Conservation (phyloP, 352 stramenopile species). For the Phytophthora pini region DNA sequence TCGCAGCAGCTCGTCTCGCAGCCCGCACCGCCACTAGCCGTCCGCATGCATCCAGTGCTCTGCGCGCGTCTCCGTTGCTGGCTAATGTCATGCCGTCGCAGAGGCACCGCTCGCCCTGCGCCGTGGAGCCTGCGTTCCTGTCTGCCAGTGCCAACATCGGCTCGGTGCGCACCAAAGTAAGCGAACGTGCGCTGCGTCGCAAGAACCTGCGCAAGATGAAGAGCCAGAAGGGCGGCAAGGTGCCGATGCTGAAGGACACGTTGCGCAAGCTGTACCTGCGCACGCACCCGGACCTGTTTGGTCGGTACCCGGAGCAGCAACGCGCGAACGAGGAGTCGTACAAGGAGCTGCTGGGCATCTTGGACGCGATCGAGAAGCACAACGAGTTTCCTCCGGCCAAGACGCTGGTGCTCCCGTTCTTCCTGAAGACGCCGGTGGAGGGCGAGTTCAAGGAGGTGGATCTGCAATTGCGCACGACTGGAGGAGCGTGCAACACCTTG, state of each 20-base stretch:
- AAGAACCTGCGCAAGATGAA: constrained; percentile 87
- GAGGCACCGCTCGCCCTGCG: not conserved
- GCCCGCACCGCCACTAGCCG: constrained; percentile 4
- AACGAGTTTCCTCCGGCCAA: constrained; percentile 81
- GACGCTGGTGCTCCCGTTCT: constrained; percentile 74
- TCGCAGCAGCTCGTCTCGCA: constrained; percentile 12
- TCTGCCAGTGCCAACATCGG: constrained; percentile 7
- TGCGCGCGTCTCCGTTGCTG: constrained; percentile 23
- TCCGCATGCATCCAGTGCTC: constrained; percentile 6
- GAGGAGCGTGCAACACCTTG: constrained; percentile 78
- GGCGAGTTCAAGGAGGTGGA: constrained; percentile 76
- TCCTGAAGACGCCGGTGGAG: constrained; percentile 69
- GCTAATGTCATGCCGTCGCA: constrained; percentile 8
- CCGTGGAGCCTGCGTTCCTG: constrained; percentile 34
- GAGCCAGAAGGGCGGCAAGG: constrained; percentile 52
- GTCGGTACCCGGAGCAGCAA: constrained; percentile 73
- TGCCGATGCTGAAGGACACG: constrained; percentile 77
- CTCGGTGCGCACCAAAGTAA: constrained; percentile 70
- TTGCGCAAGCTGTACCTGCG: constrained; percentile 85
- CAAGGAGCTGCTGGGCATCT: constrained; percentile 82
- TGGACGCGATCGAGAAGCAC: constrained; percentile 82
- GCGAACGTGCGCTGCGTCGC: constrained; percentile 67
- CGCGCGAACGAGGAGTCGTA: constrained; percentile 75
- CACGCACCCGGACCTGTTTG: constrained; percentile 82
- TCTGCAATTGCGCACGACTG: constrained; percentile 70